Conservation (phyloP, 2,329 filamentous ascomycete genomes). For the Diaporthe ilicicola region DNA sequence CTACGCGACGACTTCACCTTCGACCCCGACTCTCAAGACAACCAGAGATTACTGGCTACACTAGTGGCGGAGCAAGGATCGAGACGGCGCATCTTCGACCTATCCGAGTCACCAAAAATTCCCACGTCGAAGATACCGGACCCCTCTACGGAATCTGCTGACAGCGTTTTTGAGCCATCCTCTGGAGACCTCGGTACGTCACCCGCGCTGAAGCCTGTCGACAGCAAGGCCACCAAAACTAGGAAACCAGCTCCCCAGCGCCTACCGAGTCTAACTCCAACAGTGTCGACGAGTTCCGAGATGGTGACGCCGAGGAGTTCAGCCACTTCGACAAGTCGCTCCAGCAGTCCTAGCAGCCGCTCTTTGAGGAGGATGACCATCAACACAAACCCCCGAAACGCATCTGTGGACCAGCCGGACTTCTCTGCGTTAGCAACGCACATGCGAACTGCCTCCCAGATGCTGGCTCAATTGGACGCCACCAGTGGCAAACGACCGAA, state of each 20-base stretch:
- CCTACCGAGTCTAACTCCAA: slow-evolving; percentile 69
- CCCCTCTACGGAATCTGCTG: slow-evolving; percentile 57
- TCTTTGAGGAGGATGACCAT: slow-evolving; percentile 65
- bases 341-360: slow-evolving; percentile 70
- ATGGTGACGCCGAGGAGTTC: slow-evolving; percentile 72
- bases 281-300: slow-evolving; percentile 67
- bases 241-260: slow-evolving; percentile 53
- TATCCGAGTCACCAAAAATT: slow-evolving; percentile 72
- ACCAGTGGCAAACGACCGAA: slow-evolving; percentile 82
- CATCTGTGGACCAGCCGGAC: slow-evolving; percentile 74
- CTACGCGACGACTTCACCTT: slow-evolving; percentile 85
- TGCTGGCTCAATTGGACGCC: slow-evolving; percentile 84
- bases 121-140: slow-evolving; percentile 53
- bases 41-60: slow-evolving; percentile 69
- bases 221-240: slow-evolving; percentile 39
- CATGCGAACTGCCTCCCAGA: slow-evolving; percentile 87
- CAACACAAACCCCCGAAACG: slow-evolving; percentile 58
- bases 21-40: slow-evolving; percentile 77
- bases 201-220: slow-evolving; percentile 68
- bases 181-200: slow-evolving; percentile 82
- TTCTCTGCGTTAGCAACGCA: slow-evolving; percentile 85
- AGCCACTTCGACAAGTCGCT: slow-evolving; percentile 72
- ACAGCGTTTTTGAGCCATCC: slow-evolving; percentile 86
- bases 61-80: slow-evolving; percentile 66
- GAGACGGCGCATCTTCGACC: slow-evolving; percentile 70